phyloP scores from a whole-genome alignment of 768 basidiomycete species.

The Mycena metata region DNA sequence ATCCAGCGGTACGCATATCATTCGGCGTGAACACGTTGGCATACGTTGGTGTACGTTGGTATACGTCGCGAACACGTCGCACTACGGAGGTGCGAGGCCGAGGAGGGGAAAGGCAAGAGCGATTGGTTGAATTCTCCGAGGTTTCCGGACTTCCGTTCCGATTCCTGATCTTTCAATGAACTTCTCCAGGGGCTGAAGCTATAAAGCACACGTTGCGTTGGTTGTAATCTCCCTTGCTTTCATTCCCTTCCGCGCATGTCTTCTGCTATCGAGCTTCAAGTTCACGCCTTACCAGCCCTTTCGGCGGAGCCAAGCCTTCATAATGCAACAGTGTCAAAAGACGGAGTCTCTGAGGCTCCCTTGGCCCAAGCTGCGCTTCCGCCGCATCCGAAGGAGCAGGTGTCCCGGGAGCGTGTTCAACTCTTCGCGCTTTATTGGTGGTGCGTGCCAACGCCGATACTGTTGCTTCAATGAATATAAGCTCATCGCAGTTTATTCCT shows the following conservation, averaged over 20 bases:
- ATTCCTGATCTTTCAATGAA: not conserved
- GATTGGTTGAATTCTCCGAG: not conserved
- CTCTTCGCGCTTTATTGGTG: conserved; percentile 36
- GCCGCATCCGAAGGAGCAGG: conserved; percentile 21
- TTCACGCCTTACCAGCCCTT: conserved; percentile 17
- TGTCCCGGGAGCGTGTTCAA: conserved; percentile 30
- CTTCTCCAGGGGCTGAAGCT: not conserved
- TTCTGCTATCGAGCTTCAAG: conserved; percentile 28
- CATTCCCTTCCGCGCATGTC: conserved; percentile 14
- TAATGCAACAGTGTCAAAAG: not conserved
- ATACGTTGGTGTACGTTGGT: too few relatives aligned
- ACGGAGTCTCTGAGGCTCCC: not conserved
- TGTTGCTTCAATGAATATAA: too few relatives aligned
- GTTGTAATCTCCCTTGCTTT: not conserved
- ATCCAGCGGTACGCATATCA: too few relatives aligned
- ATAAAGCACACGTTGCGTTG: not conserved
- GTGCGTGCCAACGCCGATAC: conserved; percentile 1
- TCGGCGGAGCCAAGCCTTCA: not conserved
- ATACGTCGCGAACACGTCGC: too few relatives aligned
- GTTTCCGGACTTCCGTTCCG: conserved; percentile 4
- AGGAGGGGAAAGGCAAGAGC: too few relatives aligned
- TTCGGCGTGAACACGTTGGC: too few relatives aligned
- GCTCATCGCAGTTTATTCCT: conserved; percentile 9
- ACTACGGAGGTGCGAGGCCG: too few relatives aligned
- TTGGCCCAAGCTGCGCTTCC: not conserved